Evolutionary conservation across 2,329 filamentous ascomycete genomes (phyloP).

Genomic region (Graphilbum sp.): DNA sequence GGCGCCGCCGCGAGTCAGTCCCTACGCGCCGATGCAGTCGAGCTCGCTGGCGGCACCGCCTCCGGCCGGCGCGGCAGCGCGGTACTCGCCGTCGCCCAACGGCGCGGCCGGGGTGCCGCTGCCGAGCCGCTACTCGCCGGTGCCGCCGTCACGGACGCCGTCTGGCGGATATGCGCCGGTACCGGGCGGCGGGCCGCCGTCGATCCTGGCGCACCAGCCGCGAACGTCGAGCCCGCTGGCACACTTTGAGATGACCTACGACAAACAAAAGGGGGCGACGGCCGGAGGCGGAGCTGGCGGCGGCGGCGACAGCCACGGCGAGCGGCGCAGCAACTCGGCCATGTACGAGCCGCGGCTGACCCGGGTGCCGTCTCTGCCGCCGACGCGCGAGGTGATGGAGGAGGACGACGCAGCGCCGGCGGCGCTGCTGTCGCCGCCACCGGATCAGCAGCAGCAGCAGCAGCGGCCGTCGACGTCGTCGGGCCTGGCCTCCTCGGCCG

Average conservation of each 20-base stretch:
- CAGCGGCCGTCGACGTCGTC: slow-evolving; percentile 6
- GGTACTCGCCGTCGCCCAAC: slow-evolving; percentile 46
- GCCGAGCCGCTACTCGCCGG: slow-evolving; percentile 37
- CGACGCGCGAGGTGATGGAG: slow-evolving; percentile 47
- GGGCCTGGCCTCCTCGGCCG: slow-evolving; percentile 1
- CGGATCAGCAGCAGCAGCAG: too few species aligned
- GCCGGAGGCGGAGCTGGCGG: slow-evolving; percentile 8
- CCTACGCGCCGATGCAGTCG: slow-evolving; percentile 31
- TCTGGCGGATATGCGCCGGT: slow-evolving; percentile 22
- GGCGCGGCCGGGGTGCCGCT: slow-evolving; percentile 20
- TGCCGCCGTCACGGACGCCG: slow-evolving; percentile 22
- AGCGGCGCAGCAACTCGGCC: slow-evolving; percentile 33
- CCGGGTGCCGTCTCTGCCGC: slow-evolving; percentile 39
- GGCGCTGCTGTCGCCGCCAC: slow-evolving; percentile 6
- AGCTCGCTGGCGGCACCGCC: slow-evolving; percentile 8
- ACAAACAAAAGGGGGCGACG: slow-evolving; percentile 13
- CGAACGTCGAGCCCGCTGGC: slow-evolving; percentile 50
- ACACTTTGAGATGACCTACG: slow-evolving; percentile 40
- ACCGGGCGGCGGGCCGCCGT: slow-evolving; percentile 19
- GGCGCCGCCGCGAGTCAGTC: slow-evolving; percentile 33
- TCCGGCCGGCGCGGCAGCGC: slow-evolving; percentile 16
- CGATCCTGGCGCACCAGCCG: slow-evolving; percentile 40
- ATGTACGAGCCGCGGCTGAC: slow-evolving; percentile 37
- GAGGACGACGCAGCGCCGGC: slow-evolving; percentile 21
- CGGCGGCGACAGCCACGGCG: slow-evolving; percentile 25